Base-by-base conservation (phyloP, 208 protist genomes). In the Angomonas deanei region DNA sequence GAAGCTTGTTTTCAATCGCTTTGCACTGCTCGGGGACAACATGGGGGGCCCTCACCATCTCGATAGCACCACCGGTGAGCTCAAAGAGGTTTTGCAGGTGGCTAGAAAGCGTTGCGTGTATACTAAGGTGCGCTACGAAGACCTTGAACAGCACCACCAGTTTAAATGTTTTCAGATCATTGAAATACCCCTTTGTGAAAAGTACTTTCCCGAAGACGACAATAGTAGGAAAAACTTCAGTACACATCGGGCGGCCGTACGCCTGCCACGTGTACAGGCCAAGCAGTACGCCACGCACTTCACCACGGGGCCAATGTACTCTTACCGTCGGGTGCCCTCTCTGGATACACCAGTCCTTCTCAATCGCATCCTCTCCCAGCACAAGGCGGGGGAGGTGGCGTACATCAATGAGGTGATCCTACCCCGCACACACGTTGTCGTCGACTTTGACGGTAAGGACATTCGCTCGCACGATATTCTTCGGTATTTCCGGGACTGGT, bases 321-420 rank as follows among this genome's bases (percentile, higher is more conserved):
- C 76, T 17, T 90, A 90, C 64, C 79, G 83, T 32, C 73, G 69
- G 47, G 63, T 86, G 30, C 31, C 67, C 33, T 62, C 50, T 21
- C 67, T 66, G 38, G 76, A 86, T 54, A 56, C 57, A 6, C 65
- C 53, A 23, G 54, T 28, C 0, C n/a, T 90, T 49, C 73, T 73
- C 49, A 86, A 86, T 61, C 72, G 83, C 57, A 72, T 90, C 46
- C 64, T 90, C 10, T 49, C 56, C 19, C 63, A 68, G 30, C 74
- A 77, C 72, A 53, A 50, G n/a, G 33, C 34, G 24, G 38, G 30
- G 10, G 61, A 49, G 15, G 75, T 81, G 55, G 70, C 72, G 3
- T 91, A 74, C 70, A 42, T 78, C 24, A 91, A 91, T 57, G 84
- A 91, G 71, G 74, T 76, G 42, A 59, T 91, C 36, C 80, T 70